Conservation (phyloP, 2,329 filamentous ascomycete species). For the Microcyclosporella mali region DNA sequence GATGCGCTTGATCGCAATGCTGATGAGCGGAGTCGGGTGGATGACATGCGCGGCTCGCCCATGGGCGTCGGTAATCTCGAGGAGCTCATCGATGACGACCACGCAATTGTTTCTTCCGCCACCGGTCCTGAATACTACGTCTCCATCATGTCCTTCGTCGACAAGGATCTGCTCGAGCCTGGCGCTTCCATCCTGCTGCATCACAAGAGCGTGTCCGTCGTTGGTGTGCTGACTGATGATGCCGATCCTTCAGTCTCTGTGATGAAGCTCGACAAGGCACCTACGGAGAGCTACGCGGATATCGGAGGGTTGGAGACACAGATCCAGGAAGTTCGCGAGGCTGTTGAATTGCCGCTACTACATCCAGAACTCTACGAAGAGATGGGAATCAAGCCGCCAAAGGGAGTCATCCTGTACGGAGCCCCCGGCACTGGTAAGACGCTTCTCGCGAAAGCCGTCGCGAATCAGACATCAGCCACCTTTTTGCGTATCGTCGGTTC, state of each 20-base stretch:
- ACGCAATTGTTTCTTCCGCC: constrained; percentile 95
- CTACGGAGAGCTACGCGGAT: constrained; percentile 95
- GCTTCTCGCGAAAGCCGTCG: constrained; percentile 89
- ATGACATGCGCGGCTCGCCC: constrained; percentile 96
- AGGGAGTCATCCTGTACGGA: constrained; percentile 98
- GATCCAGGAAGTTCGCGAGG: constrained; percentile 96
- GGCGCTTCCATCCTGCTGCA: constrained; percentile 92
- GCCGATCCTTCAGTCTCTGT: constrained; percentile 92
- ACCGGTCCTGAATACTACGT: constrained; percentile 99
- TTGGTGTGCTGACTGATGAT: constrained; percentile 94
- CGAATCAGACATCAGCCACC: constrained; percentile 97
- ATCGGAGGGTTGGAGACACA: constrained; percentile 93
- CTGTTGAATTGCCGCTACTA: constrained; percentile 87
- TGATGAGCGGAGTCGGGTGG: constrained; percentile 88
- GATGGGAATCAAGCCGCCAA: constrained; percentile 99
- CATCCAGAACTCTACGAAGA: constrained; percentile 98
- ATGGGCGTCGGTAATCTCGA: constrained; percentile 98
- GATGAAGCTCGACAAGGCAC: constrained; percentile 99
- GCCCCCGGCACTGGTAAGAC: constrained; percentile 97
- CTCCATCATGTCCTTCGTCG: constrained; percentile 99
- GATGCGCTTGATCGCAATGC: constrained; percentile 83
- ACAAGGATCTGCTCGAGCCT: constrained; percentile 95
- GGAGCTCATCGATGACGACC: constrained; percentile 98
- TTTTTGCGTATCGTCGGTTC: constrained; percentile 96
- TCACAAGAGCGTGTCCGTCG: constrained; percentile 96